phyloP scores from a whole-genome alignment of 345 rosid species.

The Sisymbrium altissimum region DNA sequence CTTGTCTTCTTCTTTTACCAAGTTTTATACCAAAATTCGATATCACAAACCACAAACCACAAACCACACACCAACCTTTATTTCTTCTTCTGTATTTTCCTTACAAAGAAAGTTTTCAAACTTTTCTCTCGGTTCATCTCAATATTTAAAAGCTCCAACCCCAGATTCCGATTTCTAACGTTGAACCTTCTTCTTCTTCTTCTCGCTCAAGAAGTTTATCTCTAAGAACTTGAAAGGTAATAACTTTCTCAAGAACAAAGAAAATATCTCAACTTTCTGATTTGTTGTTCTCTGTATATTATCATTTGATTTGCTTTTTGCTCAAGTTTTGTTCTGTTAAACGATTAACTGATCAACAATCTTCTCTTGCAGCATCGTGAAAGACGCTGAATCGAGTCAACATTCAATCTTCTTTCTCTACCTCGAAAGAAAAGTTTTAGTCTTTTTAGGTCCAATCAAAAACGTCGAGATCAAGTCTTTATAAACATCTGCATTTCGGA shows the following conservation, averaged over 20 bases:
- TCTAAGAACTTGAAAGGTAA: slow-evolving; percentile 6
- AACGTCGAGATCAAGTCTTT: neutral
- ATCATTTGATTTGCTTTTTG: neutral
- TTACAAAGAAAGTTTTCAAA: slow-evolving; percentile 8
- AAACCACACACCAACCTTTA: neutral
- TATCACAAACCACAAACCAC: slow-evolving; percentile 6
- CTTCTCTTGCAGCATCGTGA: slow-evolving; percentile 10
- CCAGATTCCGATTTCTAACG: neutral
- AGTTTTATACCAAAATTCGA: neutral
- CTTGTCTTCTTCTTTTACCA: slow-evolving; percentile 24
- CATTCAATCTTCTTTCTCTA: neutral
- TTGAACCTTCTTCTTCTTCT: neutral
- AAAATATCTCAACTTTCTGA: neutral
- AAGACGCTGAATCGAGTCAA: neutral
- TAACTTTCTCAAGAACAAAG: neutral
- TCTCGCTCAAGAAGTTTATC: neutral
- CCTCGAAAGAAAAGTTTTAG: neutral
- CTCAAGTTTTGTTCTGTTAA: neutral
- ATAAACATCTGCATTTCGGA: neutral
- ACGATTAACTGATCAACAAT: neutral
- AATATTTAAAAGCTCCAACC: neutral
- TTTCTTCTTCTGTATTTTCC: slow-evolving; percentile 20
- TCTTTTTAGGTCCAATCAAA: neutral
- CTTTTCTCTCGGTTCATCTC: neutral
- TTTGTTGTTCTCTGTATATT: neutral